Evolutionary conservation across 1,139 yeast species (phyloP).

Genomic region (Saccharomyces hybrid): DNA sequence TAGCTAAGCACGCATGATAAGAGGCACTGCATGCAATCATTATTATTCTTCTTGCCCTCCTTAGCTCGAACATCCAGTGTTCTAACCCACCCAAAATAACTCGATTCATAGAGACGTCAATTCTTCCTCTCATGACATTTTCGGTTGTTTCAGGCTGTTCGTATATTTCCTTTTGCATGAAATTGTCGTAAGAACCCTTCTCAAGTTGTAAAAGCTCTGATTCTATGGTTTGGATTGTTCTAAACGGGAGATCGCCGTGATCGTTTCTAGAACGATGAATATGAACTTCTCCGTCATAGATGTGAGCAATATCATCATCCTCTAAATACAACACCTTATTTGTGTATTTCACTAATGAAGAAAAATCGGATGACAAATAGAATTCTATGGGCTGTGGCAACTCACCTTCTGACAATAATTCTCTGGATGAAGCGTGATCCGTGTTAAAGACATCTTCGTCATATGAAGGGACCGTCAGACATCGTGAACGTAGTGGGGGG

Average conservation of each 20-base stretch:
- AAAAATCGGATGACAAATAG: constrained; percentile 93
- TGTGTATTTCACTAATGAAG: constrained; percentile 93
- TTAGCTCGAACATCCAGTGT: constrained; percentile 74
- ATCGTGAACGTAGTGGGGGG: constrained; percentile 3
- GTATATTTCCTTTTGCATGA: constrained; percentile 97
- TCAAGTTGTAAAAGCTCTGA: constrained; percentile 95
- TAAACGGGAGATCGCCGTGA: constrained; percentile 83
- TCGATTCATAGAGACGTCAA: constrained; percentile 72
- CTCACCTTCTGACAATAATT: constrained; percentile 85
- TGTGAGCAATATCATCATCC: constrained; percentile 98
- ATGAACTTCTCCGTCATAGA: constrained; percentile 95
- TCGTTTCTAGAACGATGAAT: constrained; percentile 92
- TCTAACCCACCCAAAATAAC: constrained; percentile 88
- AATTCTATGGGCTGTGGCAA: constrained; percentile 92
- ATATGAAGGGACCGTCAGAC: constrained; percentile 25
- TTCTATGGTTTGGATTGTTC: constrained; percentile 94
- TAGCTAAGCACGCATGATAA: constrained; percentile 95
- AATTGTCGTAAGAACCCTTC: constrained; percentile 94
- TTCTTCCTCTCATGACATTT: constrained; percentile 98
- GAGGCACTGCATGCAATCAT: constrained; percentile 61
- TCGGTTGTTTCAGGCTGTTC: constrained; percentile 96
- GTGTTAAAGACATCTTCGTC: constrained; percentile 34
- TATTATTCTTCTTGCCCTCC: constrained; percentile 43
- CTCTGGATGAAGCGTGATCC: constrained; percentile 87
- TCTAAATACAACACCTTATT: constrained; percentile 92